Percentiles rank a stretch among this genome's conserved stretches.
Evolutionary conservation across 169 alveolate species (phyloP).

Genomic region (Plasmodium fragile): DNA sequence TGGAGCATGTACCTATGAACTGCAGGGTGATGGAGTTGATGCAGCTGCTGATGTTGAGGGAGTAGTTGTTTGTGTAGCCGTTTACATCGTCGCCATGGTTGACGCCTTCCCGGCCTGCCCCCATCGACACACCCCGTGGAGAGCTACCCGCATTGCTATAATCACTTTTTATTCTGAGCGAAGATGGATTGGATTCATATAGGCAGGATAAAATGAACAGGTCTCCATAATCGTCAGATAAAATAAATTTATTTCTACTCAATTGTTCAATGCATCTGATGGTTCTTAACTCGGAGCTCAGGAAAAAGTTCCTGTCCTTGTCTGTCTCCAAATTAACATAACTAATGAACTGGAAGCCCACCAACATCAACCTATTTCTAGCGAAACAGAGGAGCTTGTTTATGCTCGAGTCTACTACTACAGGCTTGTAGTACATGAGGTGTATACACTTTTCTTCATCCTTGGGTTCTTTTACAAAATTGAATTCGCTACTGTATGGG

Average conservation of each 20-base stretch:
- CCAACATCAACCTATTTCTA: constrained; percentile 29
- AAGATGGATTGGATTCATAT: neutral
- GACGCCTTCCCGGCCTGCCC: neutral
- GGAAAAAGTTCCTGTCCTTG: constrained; percentile 29
- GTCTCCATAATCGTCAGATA: constrained; percentile 75
- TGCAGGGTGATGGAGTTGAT: constrained; percentile 33
- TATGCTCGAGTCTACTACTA: constrained; percentile 60
- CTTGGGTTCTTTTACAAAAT: neutral
- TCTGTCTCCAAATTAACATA: constrained; percentile 34
- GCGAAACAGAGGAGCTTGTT: constrained; percentile 49
- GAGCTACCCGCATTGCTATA: neutral
- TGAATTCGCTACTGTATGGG: neutral
- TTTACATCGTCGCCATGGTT: neutral
- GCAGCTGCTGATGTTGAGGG: neutral
- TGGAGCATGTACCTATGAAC: constrained; percentile 63
- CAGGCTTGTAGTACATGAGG: constrained; percentile 27
- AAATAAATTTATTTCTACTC: constrained; percentile 12
- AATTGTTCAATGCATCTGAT: constrained; percentile 55
- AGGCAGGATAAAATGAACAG: constrained; percentile 39
- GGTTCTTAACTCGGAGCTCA: constrained; percentile 69
- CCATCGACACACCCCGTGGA: neutral
- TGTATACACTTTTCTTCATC: neutral
- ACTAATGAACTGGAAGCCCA: constrained; percentile 71
- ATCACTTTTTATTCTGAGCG: neutral
- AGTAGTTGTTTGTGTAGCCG: neutral